Conservation (phyloP, 345 rosid species). For the Chamaenerion angustifolium region DNA sequence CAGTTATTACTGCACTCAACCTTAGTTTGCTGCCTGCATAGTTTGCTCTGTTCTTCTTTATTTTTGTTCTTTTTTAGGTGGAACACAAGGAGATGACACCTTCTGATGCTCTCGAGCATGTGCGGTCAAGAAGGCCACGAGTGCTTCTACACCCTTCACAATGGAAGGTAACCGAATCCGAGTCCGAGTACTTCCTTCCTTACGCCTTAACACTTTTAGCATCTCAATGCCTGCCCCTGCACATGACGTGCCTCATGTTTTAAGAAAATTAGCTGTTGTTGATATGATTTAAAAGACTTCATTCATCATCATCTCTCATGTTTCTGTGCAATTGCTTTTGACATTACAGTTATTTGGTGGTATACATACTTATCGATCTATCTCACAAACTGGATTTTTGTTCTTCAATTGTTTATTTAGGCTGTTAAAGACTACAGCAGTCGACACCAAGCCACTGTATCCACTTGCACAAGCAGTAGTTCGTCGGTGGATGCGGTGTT, state of each 20-base stretch:
- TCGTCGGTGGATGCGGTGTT: conserved; percentile 25
- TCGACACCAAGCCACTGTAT: conserved; percentile 7
- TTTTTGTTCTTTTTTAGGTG: conserved; percentile 31
- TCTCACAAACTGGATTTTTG: neutral
- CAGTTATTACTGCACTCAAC: conserved; percentile 4
- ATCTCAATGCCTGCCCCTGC: too few species aligned
- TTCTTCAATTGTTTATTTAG: conserved; percentile 20
- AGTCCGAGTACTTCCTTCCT: too few species aligned
- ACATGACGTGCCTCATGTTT: too few species aligned
- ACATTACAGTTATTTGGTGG: neutral
- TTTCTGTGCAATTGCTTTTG: too few species aligned
- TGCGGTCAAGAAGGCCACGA: conserved; percentile 49
- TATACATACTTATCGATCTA: neutral
- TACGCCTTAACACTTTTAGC: too few species aligned
- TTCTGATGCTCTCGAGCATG: conserved; percentile 35
- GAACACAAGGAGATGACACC: conserved; percentile 47
- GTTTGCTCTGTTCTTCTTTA: conserved; percentile 1
- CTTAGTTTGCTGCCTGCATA: neutral
- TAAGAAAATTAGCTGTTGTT: too few species aligned
- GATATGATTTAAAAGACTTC: too few species aligned
- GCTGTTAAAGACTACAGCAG: conserved; percentile 41
- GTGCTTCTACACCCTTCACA: conserved; percentile 52
- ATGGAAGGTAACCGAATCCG: conserved; percentile 31
- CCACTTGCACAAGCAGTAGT: conserved; percentile 15
- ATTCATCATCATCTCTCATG: too few species aligned